A percentile compares a stretch with the other conserved stretches of the same genome.
These are phyloP conservation scores for Rhizophora mangle DNA, from an alignment of 345 rosid species.

Conservation along the genomic window DNA sequence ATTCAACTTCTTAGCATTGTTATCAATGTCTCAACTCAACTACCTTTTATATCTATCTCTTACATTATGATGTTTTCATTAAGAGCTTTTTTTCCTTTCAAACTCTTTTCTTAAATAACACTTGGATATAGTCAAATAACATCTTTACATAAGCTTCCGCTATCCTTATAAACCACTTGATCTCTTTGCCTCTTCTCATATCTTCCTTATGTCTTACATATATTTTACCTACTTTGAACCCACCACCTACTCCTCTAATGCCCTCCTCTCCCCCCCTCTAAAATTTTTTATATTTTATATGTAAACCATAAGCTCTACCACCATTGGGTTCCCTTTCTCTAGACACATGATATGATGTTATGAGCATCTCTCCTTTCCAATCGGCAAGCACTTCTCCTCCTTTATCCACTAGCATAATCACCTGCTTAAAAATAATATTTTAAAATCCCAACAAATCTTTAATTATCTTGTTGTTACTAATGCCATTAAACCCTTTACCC, in stretches of 20 bases:
- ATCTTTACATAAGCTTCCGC: neutral
- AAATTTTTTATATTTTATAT: no score
- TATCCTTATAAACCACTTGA: no score
- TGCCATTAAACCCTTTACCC: neutral
- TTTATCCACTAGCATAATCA: neutral
- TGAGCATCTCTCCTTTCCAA: neutral
- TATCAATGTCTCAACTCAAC: neutral
- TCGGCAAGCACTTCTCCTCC: neutral
- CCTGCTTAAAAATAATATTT: neutral
- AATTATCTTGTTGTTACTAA: neutral
- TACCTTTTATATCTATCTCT: neutral
- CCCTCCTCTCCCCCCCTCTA: no score
- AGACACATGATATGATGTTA: neutral
- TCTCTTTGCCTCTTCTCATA: no score
- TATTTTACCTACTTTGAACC: no score
- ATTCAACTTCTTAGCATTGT: neutral
- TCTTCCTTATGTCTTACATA: no score
- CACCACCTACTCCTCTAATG: no score
- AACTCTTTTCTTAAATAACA: neutral
- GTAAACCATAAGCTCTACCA: neutral
- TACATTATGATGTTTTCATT: neutral
- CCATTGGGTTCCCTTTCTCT: neutral
- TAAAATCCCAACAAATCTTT: neutral
- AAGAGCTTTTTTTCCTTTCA: neutral
- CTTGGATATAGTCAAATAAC: neutral